Evolutionary conservation across 345 rosid genomes (phyloP), one percentile per base, ranked within the genome.

Genomic region (Brassica cretica): DNA sequence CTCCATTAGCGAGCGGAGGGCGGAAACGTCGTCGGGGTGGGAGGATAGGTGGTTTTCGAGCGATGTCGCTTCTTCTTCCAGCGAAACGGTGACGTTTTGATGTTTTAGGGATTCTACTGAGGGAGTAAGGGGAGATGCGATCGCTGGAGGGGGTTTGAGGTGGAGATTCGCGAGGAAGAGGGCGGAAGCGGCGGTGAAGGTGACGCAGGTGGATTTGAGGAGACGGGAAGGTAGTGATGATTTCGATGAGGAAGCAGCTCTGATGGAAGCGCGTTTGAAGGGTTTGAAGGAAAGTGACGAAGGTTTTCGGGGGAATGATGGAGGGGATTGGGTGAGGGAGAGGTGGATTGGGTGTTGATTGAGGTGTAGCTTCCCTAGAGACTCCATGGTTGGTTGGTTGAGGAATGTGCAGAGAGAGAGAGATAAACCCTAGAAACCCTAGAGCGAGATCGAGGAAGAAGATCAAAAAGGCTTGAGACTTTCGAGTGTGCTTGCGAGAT

Each of bases 1-100:
- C 84, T 90, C 98, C 91, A 92, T 88, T 25, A 89, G 84, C 4
- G 91, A 74, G 64, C 89, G 73, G 5, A 92, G 83, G 27, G 85
- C 82, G 7, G 88, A 87, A 14, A 80, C 73, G 63, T 89, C 94
- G 5, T 79, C 41, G 6, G 93, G 90, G 71, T 80, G 12, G 58
- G 69, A 84, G 51, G 68, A 62, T 29, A 89, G 49, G 19, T 81
- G 81, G 68, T 88, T 85, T 53, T 91, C 90, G 0, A 89, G 64
- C 6, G 78, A 59, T 80, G 82, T 85, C 83, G 87, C 96, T 76
- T 65, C 76, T 12, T 89, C 94, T 33, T 79, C 87, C 0, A 74
- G 39, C 18, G 89, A 72, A 8, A 39, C 24, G 56, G 75, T 59
- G 3, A 68, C 83, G 32, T 11, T 72, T 0, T 5, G 18, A 0